phyloP scores from a whole-genome alignment of 768 basidiomycete species.

The Cubamyces sp. region DNA sequence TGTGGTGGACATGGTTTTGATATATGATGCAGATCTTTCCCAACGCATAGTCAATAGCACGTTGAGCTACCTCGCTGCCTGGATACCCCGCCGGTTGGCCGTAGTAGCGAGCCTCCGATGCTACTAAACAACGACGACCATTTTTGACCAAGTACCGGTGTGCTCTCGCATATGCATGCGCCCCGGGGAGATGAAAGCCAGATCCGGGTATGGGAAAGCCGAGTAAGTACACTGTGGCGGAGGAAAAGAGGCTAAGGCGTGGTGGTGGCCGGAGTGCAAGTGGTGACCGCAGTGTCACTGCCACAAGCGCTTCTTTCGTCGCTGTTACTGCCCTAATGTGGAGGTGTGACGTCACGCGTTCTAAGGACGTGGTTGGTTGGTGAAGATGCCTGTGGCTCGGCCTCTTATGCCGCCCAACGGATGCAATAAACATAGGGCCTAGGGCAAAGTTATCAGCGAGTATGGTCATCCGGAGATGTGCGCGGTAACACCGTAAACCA shows the following conservation, averaged over 20 bases:
- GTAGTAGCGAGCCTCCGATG: too few relatives aligned
- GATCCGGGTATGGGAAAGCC: slow-evolving; percentile 16
- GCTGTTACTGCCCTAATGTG: slow-evolving; percentile 1
- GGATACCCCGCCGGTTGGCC: too few relatives aligned
- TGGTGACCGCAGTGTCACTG: not conserved
- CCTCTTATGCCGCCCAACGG: not conserved
- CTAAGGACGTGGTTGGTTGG: slow-evolving; percentile 2
- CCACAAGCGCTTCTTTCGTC: slow-evolving; percentile 1
- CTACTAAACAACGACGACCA: too few relatives aligned
- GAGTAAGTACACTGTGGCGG: not conserved
- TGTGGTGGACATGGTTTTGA: too few relatives aligned
- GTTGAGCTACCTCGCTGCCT: too few relatives aligned
- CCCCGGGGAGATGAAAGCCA: too few relatives aligned
- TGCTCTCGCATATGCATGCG: too few relatives aligned
- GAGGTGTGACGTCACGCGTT: slow-evolving; percentile 5
- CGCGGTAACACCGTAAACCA: not conserved
- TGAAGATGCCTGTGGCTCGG: not conserved
- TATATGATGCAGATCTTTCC: too few relatives aligned
- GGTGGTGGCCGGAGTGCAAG: too few relatives aligned
- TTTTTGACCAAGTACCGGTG: too few relatives aligned
- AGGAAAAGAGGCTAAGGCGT: too few relatives aligned
- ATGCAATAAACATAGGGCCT: slow-evolving; percentile 8
- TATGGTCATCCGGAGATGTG: not conserved
- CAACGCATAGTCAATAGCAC: too few relatives aligned
- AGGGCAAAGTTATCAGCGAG: not conserved